Conservation (phyloP, 1,284 basidiomycete genomes). For the Clitocybe nebularis region DNA sequence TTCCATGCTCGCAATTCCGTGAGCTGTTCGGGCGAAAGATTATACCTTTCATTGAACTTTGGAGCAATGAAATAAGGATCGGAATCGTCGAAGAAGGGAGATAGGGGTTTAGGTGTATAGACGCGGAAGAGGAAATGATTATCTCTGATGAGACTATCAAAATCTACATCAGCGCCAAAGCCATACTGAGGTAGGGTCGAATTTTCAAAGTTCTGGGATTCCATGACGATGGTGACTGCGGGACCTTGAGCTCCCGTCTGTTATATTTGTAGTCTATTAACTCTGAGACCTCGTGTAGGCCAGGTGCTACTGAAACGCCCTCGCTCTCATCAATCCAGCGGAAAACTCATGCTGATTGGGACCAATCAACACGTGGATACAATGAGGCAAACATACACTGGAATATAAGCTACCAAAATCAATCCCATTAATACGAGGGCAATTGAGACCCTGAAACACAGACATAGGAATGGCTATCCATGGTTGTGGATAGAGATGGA, state of each 20-base stretch:
- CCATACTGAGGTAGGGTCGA: conserved; percentile 63
- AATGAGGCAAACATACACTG: too few relatives aligned
- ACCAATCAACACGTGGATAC: not conserved
- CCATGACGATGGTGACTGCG: conserved; percentile 7
- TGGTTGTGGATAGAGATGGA: too few relatives aligned
- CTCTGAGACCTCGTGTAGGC: conserved; percentile 8
- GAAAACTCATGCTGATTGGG: too few relatives aligned
- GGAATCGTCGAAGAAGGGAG: conserved; percentile 46
- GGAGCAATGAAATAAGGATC: conserved; percentile 64
- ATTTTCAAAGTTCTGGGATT: conserved; percentile 7
- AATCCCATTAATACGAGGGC: too few relatives aligned
- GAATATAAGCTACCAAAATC: too few relatives aligned
- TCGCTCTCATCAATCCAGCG: too few relatives aligned
- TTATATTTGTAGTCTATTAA: conserved; percentile 7
- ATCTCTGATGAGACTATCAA: conserved; percentile 52
- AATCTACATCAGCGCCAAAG: conserved; percentile 58
- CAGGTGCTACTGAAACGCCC: conserved; percentile 8
- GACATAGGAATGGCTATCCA: too few relatives aligned
- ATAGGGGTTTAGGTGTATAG: conserved; percentile 62
- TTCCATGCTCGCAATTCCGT: conserved; percentile 21
- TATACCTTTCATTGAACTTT: conserved; percentile 51
- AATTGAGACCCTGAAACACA: too few relatives aligned
- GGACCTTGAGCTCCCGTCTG: not conserved
- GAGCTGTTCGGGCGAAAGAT: conserved; percentile 35
- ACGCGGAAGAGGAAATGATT: conserved; percentile 76